These are phyloP conservation scores for Clathrospora elynae DNA, from an alignment of 2,329 filamentous ascomycete species.

Conservation along the genomic window DNA sequence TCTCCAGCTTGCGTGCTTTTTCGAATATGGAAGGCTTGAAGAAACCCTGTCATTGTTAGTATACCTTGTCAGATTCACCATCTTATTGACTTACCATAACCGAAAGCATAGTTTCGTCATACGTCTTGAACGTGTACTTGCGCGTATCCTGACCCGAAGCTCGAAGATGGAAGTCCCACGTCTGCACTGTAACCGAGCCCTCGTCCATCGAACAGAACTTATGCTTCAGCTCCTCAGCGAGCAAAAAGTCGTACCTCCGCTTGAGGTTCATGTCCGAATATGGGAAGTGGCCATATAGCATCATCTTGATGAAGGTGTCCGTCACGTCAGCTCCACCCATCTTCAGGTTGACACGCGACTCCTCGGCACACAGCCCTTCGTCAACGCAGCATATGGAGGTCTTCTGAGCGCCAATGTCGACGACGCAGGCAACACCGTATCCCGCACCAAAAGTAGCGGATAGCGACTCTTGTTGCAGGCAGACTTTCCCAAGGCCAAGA, in stretches of 20 bases:
- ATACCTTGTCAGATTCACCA: background rate
- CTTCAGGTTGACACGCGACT: conserved; percentile 93
- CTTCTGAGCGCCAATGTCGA: conserved; percentile 96
- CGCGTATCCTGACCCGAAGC: conserved; percentile 85
- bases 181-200: conserved; percentile 83
- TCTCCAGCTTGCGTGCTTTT: conserved; percentile 75
- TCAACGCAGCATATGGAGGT: conserved; percentile 97
- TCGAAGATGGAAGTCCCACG: conserved; percentile 87
- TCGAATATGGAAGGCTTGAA: conserved; percentile 90
- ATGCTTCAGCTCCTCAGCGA: conserved; percentile 94
- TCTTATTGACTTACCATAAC: conserved; percentile 64
- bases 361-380: conserved; percentile 91
- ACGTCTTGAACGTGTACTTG: conserved; percentile 95
- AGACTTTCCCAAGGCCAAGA: conserved; percentile 86
- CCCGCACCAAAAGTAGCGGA: conserved; percentile 94
- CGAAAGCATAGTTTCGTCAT: conserved; percentile 93
- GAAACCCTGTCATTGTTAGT: conserved; percentile 62
- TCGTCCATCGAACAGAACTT: conserved; percentile 92
- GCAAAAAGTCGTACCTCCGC: conserved; percentile 85
- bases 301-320: conserved; percentile 95
- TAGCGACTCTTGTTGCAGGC: conserved; percentile 94
- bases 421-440: conserved; percentile 90
- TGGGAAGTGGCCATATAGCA: conserved; percentile 94
- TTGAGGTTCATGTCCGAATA: conserved; percentile 93
- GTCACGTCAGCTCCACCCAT: conserved; percentile 92